Evolutionary conservation across 2,329 filamentous ascomycete genomes (phyloP), one percentile per base, ranked within the genome.

Genomic region (Colletotrichum scovillei): DNA sequence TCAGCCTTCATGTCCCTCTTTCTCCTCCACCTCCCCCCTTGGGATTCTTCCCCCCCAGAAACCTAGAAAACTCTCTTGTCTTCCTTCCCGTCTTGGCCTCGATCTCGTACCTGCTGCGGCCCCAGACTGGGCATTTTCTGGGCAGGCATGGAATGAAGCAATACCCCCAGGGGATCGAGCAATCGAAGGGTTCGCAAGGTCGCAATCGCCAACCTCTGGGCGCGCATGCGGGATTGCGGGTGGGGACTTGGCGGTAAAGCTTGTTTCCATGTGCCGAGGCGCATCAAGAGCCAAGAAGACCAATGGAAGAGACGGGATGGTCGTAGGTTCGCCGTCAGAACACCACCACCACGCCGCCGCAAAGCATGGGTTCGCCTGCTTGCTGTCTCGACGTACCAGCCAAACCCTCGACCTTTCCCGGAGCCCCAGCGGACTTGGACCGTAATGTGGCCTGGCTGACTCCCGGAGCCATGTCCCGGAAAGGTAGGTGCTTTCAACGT

Each of bases 181-280:
- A 42, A 42, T 42, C 38, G 38, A 42, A 19, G 38, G 38, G 32
- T 35, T 42, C 38, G 38, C 38, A 42, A 42, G 57, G 67, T 60
- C 14, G 66, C 22, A 64, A 28, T 69, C 46, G 53, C 57, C 60
- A 28, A 12, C 19, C 58, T n/a, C 63, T 28, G 59, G 38, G 38
- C 66, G 59, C 55, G 32, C 56, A 73, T 70, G 67, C 58, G 67
- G 59, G 60, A 38, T 65, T 46, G 70, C 67, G 70, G 70, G 66
- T 73, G 55, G 60, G 30, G 67, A 66, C 71, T 73, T 73, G 71
- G 71, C 71, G 62, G 62, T 73, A 73, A 73, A 71, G 71, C 71
- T 73, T 73, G 71, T 73, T 71, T 73, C 55, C 16, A 71, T 59
- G 38, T 73, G 62, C 71, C 71, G 71, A 73, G 62, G 67, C 71